These are phyloP conservation scores for Astrothelium subdiscretum DNA, from an alignment of 495 filamentous ascomycete genomes.

Conservation along the genomic window DNA sequence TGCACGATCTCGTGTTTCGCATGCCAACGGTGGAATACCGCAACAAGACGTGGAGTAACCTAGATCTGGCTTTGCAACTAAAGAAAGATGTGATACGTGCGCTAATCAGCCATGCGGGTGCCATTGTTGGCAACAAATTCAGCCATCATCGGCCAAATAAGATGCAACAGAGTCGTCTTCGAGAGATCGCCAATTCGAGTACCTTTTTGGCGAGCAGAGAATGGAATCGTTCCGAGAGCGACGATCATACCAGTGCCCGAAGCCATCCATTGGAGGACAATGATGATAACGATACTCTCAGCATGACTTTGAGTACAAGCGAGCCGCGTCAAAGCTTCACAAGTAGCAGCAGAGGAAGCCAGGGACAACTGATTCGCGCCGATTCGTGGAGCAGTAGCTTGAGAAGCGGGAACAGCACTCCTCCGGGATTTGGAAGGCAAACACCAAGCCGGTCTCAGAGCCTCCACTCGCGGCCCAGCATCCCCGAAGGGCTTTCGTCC, in stretches of 20 bases:
- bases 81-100: constrained; percentile 93
- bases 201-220: constrained; percentile 7
- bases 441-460: background rate
- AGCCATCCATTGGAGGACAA: background rate
- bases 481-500: background rate
- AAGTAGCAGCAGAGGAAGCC: constrained; percentile 8
- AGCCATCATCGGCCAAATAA: constrained; percentile 50
- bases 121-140: constrained; percentile 96
- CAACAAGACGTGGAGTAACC: constrained; percentile 98
- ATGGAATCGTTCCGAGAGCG: background rate
- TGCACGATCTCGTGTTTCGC: constrained; percentile 94
- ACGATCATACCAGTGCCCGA: background rate
- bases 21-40: constrained; percentile 89
- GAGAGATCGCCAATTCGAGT: constrained; percentile 56
- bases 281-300: background rate
- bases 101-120: constrained; percentile 86
- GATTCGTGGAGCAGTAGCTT: constrained; percentile 7
- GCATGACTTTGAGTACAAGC: constrained; percentile 5
- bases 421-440: background rate
- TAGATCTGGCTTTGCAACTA: constrained; percentile 80
- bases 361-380: constrained; percentile 10
- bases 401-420: background rate
- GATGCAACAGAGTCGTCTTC: constrained; percentile 51
- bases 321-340: constrained; percentile 4
- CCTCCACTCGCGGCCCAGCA: background rate